A percentile compares a stretch with the other conserved stretches of the same genome.
phyloP scores from a whole-genome alignment of 164 flowering plant species.

The Santalum album region DNA sequence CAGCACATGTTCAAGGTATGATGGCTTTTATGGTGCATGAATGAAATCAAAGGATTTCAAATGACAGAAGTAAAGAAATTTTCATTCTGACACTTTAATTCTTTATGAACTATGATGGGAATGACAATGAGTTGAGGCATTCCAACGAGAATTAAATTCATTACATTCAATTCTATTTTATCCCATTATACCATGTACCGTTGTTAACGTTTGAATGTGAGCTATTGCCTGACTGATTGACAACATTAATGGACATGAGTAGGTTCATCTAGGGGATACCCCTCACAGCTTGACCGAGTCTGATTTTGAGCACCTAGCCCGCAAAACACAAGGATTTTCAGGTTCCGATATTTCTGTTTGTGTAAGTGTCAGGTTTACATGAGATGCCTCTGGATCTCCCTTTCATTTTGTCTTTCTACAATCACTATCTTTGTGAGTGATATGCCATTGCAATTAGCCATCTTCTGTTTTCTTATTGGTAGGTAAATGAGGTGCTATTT shows the following conservation, averaged over 20 bases:
- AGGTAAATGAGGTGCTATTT: constrained; percentile 96
- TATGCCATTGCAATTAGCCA: not conserved
- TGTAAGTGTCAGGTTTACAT: constrained; percentile 39
- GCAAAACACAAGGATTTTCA: constrained; percentile 82
- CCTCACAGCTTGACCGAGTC: constrained; percentile 85
- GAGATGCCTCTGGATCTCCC: not conserved
- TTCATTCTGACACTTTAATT: no score
- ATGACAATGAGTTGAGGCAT: no score
- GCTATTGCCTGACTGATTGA: no score
- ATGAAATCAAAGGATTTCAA: no score
- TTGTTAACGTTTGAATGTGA: no score
- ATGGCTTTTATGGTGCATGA: not conserved
- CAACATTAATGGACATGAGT: not conserved
- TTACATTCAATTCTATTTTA: no score
- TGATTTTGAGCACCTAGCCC: constrained; percentile 78
- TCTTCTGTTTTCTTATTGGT: constrained; percentile 9
- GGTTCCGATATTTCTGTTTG: constrained; percentile 97
- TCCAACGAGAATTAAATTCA: no score
- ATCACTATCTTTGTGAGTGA: no score
- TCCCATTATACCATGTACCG: no score
- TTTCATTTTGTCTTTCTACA: not conserved
- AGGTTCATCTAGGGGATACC: constrained; percentile 98
- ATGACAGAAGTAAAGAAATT: no score
- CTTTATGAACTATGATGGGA: no score
- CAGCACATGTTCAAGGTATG: constrained; percentile 94